Percentiles rank a stretch among this genome's conserved stretches.
Conservation (phyloP, 2,329 filamentous ascomycete species). For the Purpureocillium takamizusanense region DNA sequence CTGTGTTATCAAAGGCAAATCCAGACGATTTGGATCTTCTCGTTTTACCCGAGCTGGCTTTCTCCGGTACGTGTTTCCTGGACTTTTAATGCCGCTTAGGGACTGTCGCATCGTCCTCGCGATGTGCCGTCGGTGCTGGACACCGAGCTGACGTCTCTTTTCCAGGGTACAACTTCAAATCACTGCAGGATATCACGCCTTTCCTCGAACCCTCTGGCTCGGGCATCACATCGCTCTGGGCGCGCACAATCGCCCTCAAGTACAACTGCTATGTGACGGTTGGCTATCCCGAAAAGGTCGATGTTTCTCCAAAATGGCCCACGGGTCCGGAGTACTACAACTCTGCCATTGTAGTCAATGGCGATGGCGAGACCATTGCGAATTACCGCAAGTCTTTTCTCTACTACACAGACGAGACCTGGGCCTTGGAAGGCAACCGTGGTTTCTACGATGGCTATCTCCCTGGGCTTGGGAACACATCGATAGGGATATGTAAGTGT, state of each 20-base stretch:
- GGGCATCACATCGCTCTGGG: conserved; percentile 65
- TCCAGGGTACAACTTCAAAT: conserved; percentile 69
- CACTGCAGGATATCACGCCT: conserved; percentile 55
- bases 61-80: conserved; percentile 46
- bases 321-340: conserved; percentile 46
- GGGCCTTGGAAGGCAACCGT: conserved; percentile 44
- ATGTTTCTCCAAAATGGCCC: conserved; percentile 40
- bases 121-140: too few relatives aligned
- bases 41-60: conserved; percentile 68
- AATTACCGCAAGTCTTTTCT: conserved; percentile 54
- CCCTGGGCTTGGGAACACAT: conserved; percentile 38
- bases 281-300: conserved; percentile 66
- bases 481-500: conserved; percentile 47
- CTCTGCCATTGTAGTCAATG: conserved; percentile 42
- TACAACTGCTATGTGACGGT: conserved; percentile 59
- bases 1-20: conserved; percentile 45
- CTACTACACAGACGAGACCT: conserved; percentile 52
- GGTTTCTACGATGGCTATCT: conserved; percentile 41
- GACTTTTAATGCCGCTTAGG: not conserved
- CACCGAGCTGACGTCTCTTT: not conserved
- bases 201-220: conserved; percentile 58
- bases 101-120: not conserved
- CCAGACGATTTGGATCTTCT: conserved; percentile 56
- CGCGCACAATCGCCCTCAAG: conserved; percentile 54
- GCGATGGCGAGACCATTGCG: conserved; percentile 48